A percentile compares a stretch with the other conserved stretches of the same genome.
phyloP scores from a whole-genome alignment of 768 basidiomycete genomes.

The Pisolithus albus region DNA sequence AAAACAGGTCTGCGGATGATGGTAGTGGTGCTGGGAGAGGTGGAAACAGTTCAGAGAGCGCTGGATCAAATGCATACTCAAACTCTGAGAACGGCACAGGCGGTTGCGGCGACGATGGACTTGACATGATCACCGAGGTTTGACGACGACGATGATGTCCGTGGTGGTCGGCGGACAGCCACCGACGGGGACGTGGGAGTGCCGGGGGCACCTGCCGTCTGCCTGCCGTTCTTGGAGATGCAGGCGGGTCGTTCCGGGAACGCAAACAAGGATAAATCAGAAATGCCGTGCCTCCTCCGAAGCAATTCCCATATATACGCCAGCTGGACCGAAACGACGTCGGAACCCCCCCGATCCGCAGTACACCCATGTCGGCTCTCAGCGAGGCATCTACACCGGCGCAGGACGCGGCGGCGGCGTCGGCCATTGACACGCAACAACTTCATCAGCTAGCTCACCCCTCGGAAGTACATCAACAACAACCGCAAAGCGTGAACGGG shows the following conservation, averaged over 20 bases:
- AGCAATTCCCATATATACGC: constrained; percentile 19
- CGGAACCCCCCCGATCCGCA: constrained; percentile 34
- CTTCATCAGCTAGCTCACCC: constrained; percentile 35
- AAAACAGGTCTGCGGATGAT: constrained; percentile 72
- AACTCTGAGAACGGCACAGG: constrained; percentile 62
- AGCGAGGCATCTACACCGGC: constrained; percentile 64
- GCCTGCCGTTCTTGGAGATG: neutral
- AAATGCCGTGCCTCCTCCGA: constrained; percentile 28
- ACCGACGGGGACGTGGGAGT: too few species aligned
- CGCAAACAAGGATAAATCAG: constrained; percentile 24
- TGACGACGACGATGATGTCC: neutral
- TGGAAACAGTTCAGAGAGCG: constrained; percentile 47
- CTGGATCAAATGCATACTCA: constrained; percentile 64
- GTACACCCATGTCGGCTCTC: constrained; percentile 68
- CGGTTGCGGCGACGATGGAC: constrained; percentile 31
- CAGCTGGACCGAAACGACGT: constrained; percentile 18
- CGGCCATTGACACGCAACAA: constrained; percentile 53
- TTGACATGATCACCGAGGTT: constrained; percentile 20
- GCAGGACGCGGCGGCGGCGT: constrained; percentile 54
- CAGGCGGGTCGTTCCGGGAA: constrained; percentile 15
- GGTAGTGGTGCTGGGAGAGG: constrained; percentile 58
- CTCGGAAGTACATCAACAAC: constrained; percentile 32
- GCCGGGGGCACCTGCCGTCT: neutral
- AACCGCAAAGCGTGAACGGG: constrained; percentile 20
- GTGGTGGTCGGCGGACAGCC: too few species aligned